These are phyloP conservation scores for Annulohypoxylon nitens DNA, from an alignment of 495 filamentous ascomycete genomes.

Conservation along the genomic window DNA sequence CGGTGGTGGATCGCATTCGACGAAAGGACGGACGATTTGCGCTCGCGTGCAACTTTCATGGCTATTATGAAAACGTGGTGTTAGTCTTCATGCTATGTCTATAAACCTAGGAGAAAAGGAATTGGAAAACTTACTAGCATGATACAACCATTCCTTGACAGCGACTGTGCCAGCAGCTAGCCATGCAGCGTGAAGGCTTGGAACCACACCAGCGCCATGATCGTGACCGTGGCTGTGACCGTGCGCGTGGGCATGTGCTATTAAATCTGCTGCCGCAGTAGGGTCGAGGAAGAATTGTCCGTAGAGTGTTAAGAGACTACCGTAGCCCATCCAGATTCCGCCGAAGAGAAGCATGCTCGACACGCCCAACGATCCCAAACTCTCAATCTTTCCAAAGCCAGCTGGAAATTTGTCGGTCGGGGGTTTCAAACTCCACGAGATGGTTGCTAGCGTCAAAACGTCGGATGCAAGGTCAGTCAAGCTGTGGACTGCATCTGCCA, in stretches of 20 bases:
- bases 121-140: slow-evolving; percentile 78
- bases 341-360: slow-evolving; percentile 88
- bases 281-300: slow-evolving; percentile 84
- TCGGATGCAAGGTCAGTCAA: slow-evolving; percentile 95
- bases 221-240: slow-evolving; percentile 71
- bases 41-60: slow-evolving; percentile 95
- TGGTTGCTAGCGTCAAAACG: slow-evolving; percentile 90
- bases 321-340: slow-evolving; percentile 89
- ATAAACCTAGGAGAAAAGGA: not conserved
- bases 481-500: slow-evolving; percentile 95
- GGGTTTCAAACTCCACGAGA: slow-evolving; percentile 88
- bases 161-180: slow-evolving; percentile 90
- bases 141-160: slow-evolving; percentile 96
- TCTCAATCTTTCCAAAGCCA: slow-evolving; percentile 98
- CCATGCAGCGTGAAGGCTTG: slow-evolving; percentile 94
- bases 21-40: slow-evolving; percentile 95
- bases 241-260: slow-evolving; percentile 71
- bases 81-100: slow-evolving; percentile 26
- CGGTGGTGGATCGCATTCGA: slow-evolving; percentile 97
- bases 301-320: slow-evolving; percentile 78
- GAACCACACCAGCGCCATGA: slow-evolving; percentile 74
- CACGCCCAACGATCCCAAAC: slow-evolving; percentile 91
- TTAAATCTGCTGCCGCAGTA: slow-evolving; percentile 66
- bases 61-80: slow-evolving; percentile 66
- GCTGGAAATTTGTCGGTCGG: slow-evolving; percentile 85